These are phyloP conservation scores for Fraxinus excelsior DNA, from an alignment of 257 asterid species.

Conservation along the genomic window DNA sequence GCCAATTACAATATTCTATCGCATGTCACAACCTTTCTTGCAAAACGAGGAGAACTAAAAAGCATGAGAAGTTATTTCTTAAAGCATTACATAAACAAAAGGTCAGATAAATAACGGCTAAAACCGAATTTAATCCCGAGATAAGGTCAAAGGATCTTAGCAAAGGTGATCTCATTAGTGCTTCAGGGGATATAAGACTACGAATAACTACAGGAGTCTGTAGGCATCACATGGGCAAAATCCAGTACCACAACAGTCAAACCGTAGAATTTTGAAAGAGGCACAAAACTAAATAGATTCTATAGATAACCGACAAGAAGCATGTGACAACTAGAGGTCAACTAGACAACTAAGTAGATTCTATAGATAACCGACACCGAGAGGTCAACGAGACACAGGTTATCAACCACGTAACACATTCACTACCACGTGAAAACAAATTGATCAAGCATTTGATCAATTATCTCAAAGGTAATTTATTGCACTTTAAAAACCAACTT, in stretches of 20 bases:
- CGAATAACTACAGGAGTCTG: neutral
- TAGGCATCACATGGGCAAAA: neutral
- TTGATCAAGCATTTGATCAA: neutral
- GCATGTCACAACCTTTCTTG: neutral
- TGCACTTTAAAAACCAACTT: neutral
- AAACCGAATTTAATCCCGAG: neutral
- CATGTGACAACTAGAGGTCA: neutral
- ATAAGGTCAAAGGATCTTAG: neutral
- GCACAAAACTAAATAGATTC: neutral
- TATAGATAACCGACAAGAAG: neutral
- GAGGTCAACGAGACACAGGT: neutral
- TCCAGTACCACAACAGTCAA: neutral
- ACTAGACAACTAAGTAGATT: neutral
- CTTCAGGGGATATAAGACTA: slow-evolving; percentile 3
- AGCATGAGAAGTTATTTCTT: slow-evolving; percentile 13
- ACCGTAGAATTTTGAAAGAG: neutral
- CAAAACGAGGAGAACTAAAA: neutral
- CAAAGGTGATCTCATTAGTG: neutral
- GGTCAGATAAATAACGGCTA: neutral
- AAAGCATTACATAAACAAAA: slow-evolving; percentile 1
- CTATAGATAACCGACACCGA: neutral
- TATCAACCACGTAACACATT: neutral
- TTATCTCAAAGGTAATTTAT: neutral
- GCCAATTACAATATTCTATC: no score
- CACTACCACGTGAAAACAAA: neutral